A percentile compares a stretch with the other conserved stretches of the same genome.
These are phyloP conservation scores for Fragilariopsis cylindrus DNA, from an alignment of 108 stramenopile genomes.

Conservation along the genomic window DNA sequence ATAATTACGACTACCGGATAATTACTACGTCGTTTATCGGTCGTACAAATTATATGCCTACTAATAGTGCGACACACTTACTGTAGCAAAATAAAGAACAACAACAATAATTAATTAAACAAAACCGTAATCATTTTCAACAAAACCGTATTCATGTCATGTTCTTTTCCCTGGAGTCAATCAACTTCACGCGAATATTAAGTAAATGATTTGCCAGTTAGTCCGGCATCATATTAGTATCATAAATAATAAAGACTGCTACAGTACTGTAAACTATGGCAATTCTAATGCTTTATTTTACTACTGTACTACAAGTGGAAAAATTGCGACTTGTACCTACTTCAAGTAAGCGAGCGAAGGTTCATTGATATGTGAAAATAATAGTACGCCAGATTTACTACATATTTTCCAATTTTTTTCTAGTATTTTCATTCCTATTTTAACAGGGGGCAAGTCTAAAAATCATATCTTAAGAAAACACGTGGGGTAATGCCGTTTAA, in stretches of 20 bases:
- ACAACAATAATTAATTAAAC: too few species aligned
- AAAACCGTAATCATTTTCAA: too few species aligned
- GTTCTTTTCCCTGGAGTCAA: not conserved
- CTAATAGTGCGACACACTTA: too few species aligned
- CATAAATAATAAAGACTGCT: not conserved
- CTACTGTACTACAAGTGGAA: not conserved
- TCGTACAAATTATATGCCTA: too few species aligned
- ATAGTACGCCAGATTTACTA: not conserved
- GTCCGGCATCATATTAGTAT: not conserved
- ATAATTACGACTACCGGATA: too few species aligned
- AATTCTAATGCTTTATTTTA: not conserved
- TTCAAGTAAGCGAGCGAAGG: not conserved
- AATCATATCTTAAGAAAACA: slow-evolving; percentile 15
- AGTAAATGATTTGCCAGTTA: not conserved
- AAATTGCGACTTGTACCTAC: not conserved
- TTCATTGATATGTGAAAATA: not conserved
- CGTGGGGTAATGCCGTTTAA: not conserved
- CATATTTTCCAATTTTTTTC: not conserved
- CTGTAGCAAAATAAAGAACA: too few species aligned
- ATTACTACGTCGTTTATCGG: too few species aligned
- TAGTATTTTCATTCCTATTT: not conserved
- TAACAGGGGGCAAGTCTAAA: not conserved
- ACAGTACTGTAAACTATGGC: not conserved
- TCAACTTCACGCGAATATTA: not conserved
- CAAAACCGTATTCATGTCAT: not conserved